Evolutionary conservation across 2,329 filamentous ascomycete genomes (phyloP).

Genomic region (Paecilomyces dactylethromorphus): DNA sequence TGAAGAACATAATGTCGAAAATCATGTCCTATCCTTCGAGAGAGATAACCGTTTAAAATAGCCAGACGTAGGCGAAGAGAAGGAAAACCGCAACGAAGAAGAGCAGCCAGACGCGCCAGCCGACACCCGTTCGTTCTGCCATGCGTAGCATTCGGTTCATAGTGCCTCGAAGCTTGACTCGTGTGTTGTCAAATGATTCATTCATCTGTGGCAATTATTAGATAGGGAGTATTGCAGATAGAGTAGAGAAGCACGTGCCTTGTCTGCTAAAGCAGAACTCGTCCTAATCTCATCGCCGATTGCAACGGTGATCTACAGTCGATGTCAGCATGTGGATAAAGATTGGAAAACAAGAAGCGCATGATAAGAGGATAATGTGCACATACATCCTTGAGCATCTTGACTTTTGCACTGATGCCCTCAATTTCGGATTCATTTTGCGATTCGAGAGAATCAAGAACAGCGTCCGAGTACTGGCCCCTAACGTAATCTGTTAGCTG

Average conservation of each 20-base stretch:
- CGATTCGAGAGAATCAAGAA: constrained; percentile 87
- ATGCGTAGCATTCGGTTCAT: constrained; percentile 97
- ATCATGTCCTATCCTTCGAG: background rate
- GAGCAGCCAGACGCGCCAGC: constrained; percentile 87
- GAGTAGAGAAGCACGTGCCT: constrained; percentile 23
- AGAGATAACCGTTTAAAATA: constrained; percentile 52
- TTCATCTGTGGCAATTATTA: constrained; percentile 57
- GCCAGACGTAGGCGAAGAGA: constrained; percentile 88
- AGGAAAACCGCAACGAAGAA: constrained; percentile 81
- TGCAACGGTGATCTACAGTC: constrained; percentile 69
- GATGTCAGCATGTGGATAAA: constrained; percentile 23
- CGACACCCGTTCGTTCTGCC: constrained; percentile 89
- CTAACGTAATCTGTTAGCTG: constrained; percentile 34
- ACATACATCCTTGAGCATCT: constrained; percentile 79
- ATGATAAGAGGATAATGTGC: constrained; percentile 1
- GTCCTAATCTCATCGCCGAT: constrained; percentile 96
- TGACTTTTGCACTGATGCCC: constrained; percentile 86
- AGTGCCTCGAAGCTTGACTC: constrained; percentile 74
- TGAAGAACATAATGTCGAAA: no score
- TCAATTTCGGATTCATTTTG: constrained; percentile 89
- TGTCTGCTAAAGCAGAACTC: constrained; percentile 78
- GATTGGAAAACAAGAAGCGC: background rate
- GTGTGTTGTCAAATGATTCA: constrained; percentile 80
- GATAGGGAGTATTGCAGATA: background rate
- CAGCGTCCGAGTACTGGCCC: constrained; percentile 87